Conservation (phyloP, 441 rosid species). For the Gossypium davidsonii region DNA sequence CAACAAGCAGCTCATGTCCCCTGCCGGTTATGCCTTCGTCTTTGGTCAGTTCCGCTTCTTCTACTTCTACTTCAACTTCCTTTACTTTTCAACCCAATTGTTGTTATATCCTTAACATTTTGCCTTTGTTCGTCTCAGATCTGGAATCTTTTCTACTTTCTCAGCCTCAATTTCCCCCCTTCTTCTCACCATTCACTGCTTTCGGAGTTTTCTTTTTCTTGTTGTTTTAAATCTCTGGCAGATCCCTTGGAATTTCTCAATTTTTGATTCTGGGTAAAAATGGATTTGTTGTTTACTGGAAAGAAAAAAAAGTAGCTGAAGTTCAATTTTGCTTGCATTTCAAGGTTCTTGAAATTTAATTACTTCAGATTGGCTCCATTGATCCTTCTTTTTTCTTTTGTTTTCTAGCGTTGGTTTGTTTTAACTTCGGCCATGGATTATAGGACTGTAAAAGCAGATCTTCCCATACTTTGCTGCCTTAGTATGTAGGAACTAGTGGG, state of each 20-base stretch:
- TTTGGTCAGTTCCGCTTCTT: conserved; percentile 34
- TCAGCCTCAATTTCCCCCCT: not conserved
- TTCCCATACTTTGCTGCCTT: not conserved
- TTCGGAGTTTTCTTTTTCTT: not conserved
- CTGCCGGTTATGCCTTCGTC: conserved; percentile 46
- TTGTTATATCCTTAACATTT: not conserved
- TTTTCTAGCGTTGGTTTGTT: too few relatives aligned
- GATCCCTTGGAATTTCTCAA: not conserved
- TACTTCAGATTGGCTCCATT: not conserved
- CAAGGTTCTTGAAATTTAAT: not conserved
- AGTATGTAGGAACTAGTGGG: not conserved
- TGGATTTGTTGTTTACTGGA: not conserved
- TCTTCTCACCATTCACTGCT: not conserved
- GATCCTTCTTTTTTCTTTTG: not conserved
- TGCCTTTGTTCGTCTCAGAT: conserved; percentile 8
- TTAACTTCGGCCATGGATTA: not conserved
- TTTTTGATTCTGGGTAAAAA: not conserved
- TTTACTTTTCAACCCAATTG: not conserved
- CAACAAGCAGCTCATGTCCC: conserved; percentile 73
- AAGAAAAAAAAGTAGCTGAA: not conserved
- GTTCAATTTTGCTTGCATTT: not conserved
- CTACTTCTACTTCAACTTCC: not conserved
- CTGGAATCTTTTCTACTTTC: not conserved
- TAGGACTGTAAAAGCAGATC: not conserved
- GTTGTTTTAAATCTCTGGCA: not conserved